Evolutionary conservation across 495 filamentous ascomycete species (phyloP), one percentile per base, ranked within the genome.

Genomic region (Aspergillus cristatus): DNA sequence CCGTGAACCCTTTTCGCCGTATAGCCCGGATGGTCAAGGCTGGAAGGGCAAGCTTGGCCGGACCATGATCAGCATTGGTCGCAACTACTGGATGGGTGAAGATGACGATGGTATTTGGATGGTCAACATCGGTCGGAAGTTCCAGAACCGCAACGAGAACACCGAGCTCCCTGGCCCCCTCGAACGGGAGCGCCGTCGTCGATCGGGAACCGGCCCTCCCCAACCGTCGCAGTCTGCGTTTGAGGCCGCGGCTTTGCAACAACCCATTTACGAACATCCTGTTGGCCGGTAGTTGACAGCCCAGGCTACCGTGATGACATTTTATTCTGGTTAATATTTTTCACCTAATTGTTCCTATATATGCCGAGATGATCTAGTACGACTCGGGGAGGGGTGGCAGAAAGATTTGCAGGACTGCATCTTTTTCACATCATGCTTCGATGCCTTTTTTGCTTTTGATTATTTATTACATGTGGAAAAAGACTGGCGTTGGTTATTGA

Each of bases 21-120:
- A 74, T 32, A 70, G 71, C 17, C 75, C 77, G 11, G 74, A 82
- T 30, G 84, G 86, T 12, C 70, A 79, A 36, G 87, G 87, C 0
- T 86, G 81, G 81, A 64, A 73, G 53, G 88, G 87, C 14, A 75
- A 71, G 54, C 45, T 87, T 16, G 88, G 86, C 2, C 64, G 87
- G 20, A 43, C 65, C 2, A 81, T 95, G 84, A 70, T 93, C 13
- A 58, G 66, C 3, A 55, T 87, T 14, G 81, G 80, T 14, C 71
- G 65, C 43, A 65, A 65, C 36, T 94, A 90, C 55, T 95, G 87
- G 88, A 56, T 90, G 6, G 85, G 75, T 35, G 67, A 70, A 37
- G 50, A 63, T 36, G 57, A 67, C 18, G 60, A 68, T 37, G 63
- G 70, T 16, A 75, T 74, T 46, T 86, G 82, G 82, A 68, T 76